Base-by-base conservation (phyloP, 108 stramenopile genomes). In the Licmophora abbreviata region DNA sequence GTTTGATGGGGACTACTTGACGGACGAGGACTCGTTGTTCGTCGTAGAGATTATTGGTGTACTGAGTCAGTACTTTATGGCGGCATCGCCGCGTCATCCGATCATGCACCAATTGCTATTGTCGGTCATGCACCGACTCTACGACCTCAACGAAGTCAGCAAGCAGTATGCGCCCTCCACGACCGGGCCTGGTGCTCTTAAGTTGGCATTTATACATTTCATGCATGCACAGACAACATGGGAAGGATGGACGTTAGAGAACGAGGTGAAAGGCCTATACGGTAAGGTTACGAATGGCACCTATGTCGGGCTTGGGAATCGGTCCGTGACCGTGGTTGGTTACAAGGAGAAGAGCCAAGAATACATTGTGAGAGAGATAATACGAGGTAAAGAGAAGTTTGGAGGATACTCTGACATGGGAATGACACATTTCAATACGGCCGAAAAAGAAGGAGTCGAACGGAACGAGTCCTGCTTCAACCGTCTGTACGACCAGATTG, bases 81-180 rank as follows among this genome's bases (percentile, higher is more conserved):
- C 79, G 9, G 64, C 74, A 18, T 68, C 72, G 31, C 84, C 84
- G 11, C 33, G 64, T 27, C 84, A 86, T 68, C 76, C 38, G 15
- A 18, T 40, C 18, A 40, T 40, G 38, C 15, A 40, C 38, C 5
- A 40, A 3, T 4, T 20, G 2, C 20, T 40, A 5, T 4, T 20
- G 20, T 4, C 2, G 2, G 38, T 20, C 5, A 5, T 40, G 1
- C 38, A 5, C n/a, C 9, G 44, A 23, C 17, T 30, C 3, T 31
- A n/a, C 31, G 28, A 10, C 5, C 43, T 63, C 7, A 21, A 47
- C 10, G 45, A 68, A 30, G 36, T 73, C 17, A 29, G 20, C 3
- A 43, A 45, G 12, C 58, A 61, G 29, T 44, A 61, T 32, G 58
- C 54, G 8, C 48, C 60, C n/a, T 51, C 43, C 33, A 38, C 47